phyloP scores from a whole-genome alignment of 371 early-diverging fungal genomes.

The Mortierella sp. region DNA sequence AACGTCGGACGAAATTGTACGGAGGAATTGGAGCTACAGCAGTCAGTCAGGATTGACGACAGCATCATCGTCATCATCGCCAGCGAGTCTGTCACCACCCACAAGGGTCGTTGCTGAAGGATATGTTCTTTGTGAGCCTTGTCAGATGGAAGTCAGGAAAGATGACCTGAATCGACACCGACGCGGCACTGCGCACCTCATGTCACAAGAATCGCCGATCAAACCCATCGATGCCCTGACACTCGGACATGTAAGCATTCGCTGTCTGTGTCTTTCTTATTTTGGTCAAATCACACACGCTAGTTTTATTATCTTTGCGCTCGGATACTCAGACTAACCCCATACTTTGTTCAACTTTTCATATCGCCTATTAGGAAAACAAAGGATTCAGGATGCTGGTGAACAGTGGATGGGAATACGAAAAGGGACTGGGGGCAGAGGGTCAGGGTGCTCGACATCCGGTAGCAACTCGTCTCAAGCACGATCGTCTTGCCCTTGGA shows the following conservation, averaged over 20 bases:
- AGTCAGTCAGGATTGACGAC: not conserved
- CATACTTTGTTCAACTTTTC: not conserved
- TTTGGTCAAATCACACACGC: too few species aligned
- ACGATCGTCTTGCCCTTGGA: conserved; percentile 64
- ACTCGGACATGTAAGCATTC: conserved; percentile 38
- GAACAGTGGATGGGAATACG: conserved; percentile 69
- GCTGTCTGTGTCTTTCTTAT: not conserved
- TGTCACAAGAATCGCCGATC: conserved; percentile 43
- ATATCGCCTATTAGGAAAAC: conserved; percentile 17
- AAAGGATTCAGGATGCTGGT: conserved; percentile 65
- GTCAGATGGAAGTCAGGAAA: conserved; percentile 38
- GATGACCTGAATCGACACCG: conserved; percentile 39
- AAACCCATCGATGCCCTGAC: conserved; percentile 36
- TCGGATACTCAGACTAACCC: not conserved
- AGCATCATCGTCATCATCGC: not conserved
- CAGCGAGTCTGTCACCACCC: not conserved
- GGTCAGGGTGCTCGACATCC: conserved; percentile 65
- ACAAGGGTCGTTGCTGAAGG: conserved; percentile 16
- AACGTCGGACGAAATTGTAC: conserved; percentile 21
- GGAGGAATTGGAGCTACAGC: conserved; percentile 40
- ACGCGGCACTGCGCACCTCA: conserved; percentile 42
- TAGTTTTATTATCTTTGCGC: not conserved
- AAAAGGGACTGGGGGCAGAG: conserved; percentile 63
- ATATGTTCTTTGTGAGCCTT: conserved; percentile 35
- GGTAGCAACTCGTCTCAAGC: conserved; percentile 63